Percentiles rank a stretch among this genome's conserved stretches.
phyloP scores from a whole-genome alignment of 2,329 filamentous ascomycete species.

The Fusarium coffeatum region DNA sequence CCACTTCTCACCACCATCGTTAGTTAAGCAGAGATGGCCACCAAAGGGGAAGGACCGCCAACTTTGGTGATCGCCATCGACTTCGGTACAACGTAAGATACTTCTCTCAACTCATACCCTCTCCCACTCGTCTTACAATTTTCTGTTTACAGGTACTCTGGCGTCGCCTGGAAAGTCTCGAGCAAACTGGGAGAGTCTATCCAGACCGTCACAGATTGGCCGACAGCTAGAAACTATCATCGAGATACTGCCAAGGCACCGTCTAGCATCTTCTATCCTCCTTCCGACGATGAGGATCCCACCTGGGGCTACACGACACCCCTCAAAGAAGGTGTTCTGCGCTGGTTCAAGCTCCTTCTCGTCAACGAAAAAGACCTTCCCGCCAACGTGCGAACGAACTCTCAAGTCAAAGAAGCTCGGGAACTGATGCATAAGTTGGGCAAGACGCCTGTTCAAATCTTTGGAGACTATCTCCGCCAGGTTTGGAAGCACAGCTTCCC shows the following conservation, averaged over 20 bases:
- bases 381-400: constrained; percentile 37
- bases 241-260: constrained; percentile 52
- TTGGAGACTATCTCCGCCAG: constrained; percentile 49
- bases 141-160: constrained; percentile 52
- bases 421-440: constrained; percentile 8
- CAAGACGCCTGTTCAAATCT: constrained; percentile 47
- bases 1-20: not conserved
- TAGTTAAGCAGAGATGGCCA: not conserved
- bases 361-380: constrained; percentile 52
- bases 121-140: not conserved
- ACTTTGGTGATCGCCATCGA: constrained; percentile 29
- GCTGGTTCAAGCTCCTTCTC: constrained; percentile 59
- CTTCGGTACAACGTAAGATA: constrained; percentile 29
- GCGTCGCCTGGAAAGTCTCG: constrained; percentile 53
- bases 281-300: fast-evolving
- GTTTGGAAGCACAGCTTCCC: constrained; percentile 51
- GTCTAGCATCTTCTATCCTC: constrained; percentile 42
- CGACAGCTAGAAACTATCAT: constrained; percentile 33
- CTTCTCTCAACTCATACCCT: fast-evolving
- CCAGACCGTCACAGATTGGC: constrained; percentile 50
- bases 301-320: constrained; percentile 53
- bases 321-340: constrained; percentile 33
- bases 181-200: constrained; percentile 41
- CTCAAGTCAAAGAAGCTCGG: constrained; percentile 35
- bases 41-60: not conserved